Evolutionary conservation across 148 eudicot genomes (phyloP).

Genomic region (Vaccinium macrocarpon): DNA sequence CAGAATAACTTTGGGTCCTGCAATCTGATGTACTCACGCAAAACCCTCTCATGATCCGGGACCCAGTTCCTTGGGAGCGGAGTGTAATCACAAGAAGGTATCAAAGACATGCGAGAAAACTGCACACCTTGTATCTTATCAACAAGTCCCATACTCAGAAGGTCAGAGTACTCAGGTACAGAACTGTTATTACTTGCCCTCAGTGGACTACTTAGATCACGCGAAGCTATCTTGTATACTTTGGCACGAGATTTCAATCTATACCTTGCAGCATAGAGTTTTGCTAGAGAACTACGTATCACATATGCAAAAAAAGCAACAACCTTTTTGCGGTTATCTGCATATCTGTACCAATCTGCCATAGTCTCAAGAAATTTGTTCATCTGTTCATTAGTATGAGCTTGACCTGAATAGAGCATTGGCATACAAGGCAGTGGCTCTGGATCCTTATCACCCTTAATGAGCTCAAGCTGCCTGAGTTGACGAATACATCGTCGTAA

Average conservation of each 20-base stretch:
- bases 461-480: slow-evolving; percentile 61
- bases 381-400: slow-evolving; percentile 96
- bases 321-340: slow-evolving; percentile 90
- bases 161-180: slow-evolving; percentile 73
- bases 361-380: slow-evolving; percentile 95
- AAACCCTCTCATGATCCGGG: slow-evolving; percentile 72
- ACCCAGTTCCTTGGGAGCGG: slow-evolving; percentile 88
- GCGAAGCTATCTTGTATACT: slow-evolving; percentile 81
- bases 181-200: slow-evolving; percentile 49
- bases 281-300: slow-evolving; percentile 86
- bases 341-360: slow-evolving; percentile 97
- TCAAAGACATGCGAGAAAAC: slow-evolving; percentile 83
- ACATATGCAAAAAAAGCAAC: slow-evolving; percentile 96
- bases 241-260: slow-evolving; percentile 89
- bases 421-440: slow-evolving; percentile 93
- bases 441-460: slow-evolving; percentile 92
- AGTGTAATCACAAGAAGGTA: slow-evolving; percentile 85
- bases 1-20: slow-evolving; percentile 79
- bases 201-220: slow-evolving; percentile 82
- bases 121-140: slow-evolving; percentile 87
- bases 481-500: slow-evolving; percentile 74
- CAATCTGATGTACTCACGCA: slow-evolving; percentile 64
- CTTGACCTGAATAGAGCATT: slow-evolving; percentile 94
- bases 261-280: slow-evolving; percentile 93
- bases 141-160: slow-evolving; percentile 79